Conservation (phyloP, 2,329 filamentous ascomycete genomes). For the Berkeleyomyces rouxiae region DNA sequence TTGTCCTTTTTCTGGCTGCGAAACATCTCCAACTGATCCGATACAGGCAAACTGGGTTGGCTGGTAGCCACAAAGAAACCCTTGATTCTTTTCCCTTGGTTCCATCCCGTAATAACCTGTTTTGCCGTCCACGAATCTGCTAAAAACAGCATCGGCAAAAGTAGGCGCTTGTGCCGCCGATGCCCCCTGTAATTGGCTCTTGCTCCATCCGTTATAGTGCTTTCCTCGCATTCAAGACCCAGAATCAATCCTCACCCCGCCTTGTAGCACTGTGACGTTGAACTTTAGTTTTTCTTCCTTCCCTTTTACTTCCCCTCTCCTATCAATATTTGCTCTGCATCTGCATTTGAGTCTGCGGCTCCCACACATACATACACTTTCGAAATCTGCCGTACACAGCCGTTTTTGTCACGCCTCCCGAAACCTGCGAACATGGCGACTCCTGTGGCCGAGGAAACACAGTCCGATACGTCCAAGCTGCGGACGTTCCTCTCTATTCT, state of each 20-base stretch:
- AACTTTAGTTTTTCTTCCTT: neutral
- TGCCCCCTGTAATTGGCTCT: neutral
- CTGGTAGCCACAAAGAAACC: neutral
- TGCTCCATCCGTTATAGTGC: neutral
- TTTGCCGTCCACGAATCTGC: neutral
- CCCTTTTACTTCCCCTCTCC: neutral
- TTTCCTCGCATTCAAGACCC: neutral
- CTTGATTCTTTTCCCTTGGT: neutral
- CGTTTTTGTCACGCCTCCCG: neutral
- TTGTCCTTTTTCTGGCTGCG: neutral
- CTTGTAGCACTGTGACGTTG: neutral
- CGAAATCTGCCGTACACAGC: neutral
- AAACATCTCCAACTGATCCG: neutral
- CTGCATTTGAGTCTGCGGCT: neutral
- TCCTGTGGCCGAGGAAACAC: slow-evolving; percentile 10
- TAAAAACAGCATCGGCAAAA: neutral
- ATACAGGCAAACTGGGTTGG: neutral
- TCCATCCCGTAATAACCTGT: neutral
- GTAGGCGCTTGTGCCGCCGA: neutral
- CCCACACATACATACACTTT: neutral
- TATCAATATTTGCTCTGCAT: neutral
- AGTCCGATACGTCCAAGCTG: slow-evolving; percentile 10
- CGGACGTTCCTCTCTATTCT: slow-evolving; percentile 12
- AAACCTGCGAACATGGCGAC: slow-evolving; percentile 7
- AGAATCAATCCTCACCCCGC: slow-evolving; percentile 4